Evolutionary conservation across 169 alveolate species (phyloP), one percentile per base, ranked within the genome.

Genomic region (Theileria parva): DNA sequence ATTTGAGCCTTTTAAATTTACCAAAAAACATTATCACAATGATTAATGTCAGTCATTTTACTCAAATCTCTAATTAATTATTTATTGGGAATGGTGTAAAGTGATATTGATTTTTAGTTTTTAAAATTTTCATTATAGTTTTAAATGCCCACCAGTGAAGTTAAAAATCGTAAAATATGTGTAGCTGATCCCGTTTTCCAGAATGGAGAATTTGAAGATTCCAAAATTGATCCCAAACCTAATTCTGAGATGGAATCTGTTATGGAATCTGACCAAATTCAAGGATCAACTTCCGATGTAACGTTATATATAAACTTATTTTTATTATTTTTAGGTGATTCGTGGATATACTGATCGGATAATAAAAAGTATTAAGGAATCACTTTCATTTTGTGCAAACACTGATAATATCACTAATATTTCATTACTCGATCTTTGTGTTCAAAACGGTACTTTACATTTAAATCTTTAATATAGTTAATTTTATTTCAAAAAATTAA

Each of bases 391-490:
- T 63, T 15, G 79, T 21, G 85, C 74, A 21, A 70, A 73, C 55
- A 70, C 88, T n/a, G 69, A 77, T 15, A 74, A 51, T 44, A 72
- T 55, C 9, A 79, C 85, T 27, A 76, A 57, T 27, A 84, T 74
- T 34, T 81, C 88, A 17, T 69, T 81, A 8, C 50, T 61, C 8
- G 85, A 81, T 11, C 88, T 81, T 11, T 80, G 74, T 30, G 73
- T 84, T 64, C 88, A 81, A 72, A 81, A 81, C 55, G 88, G 88
- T 81, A 9, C n/a, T 59, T 59, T 27, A 28, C 9, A 37, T 8
- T 6, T 37, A 37, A 4, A 37, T 8, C 48, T 8, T 37, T 37
- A 37, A 37, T 37, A 37, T 37, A 37, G 8, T 37, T 37, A 37
- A 37, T 37, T 37, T 37, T 8, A 37, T 37, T 13, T 4, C 73